These are phyloP conservation scores for Annulohypoxylon stygium DNA, from an alignment of 495 filamentous ascomycete genomes.

Conservation along the genomic window DNA sequence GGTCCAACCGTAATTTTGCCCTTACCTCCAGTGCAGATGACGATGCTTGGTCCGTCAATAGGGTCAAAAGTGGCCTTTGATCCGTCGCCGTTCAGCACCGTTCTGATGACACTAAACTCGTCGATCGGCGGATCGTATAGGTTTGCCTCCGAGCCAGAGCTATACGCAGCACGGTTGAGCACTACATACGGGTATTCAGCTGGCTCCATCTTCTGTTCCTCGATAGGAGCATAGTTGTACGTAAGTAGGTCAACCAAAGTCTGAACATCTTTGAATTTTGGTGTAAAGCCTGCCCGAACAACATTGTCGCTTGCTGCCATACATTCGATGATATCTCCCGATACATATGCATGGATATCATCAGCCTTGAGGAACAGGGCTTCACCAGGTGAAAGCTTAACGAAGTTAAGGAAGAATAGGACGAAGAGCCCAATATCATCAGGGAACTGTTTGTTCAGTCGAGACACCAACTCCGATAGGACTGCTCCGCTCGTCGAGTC, in stretches of 20 bases:
- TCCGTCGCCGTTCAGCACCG: slow-evolving; percentile 74
- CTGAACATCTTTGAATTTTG: slow-evolving; percentile 96
- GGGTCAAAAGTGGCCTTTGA: slow-evolving; percentile 88
- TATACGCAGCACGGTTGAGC: slow-evolving; percentile 82
- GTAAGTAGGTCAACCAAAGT: slow-evolving; percentile 94
- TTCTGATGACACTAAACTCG: slow-evolving; percentile 92
- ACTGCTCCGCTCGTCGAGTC: slow-evolving; percentile 71
- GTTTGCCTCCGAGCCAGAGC: slow-evolving; percentile 72
- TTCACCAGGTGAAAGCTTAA: slow-evolving; percentile 81
- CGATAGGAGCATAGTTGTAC: slow-evolving; percentile 92
- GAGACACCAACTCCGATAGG: slow-evolving; percentile 79
- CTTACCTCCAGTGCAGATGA: slow-evolving; percentile 87
- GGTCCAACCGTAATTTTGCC: slow-evolving; percentile 87
- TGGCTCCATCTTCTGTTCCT: slow-evolving; percentile 92
- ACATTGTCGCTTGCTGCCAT: slow-evolving; percentile 99
- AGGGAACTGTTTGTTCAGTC: slow-evolving; percentile 73
- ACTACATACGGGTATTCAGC: slow-evolving; percentile 84
- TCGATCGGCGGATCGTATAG: slow-evolving; percentile 97
- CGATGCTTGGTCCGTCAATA: slow-evolving; percentile 88
- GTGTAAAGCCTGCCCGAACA: slow-evolving; percentile 95
- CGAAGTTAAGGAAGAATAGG: slow-evolving; percentile 67
- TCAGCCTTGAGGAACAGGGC: slow-evolving; percentile 96
- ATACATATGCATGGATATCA: slow-evolving; percentile 96
- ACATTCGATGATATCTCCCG: slow-evolving; percentile 97
- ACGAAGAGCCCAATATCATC: slow-evolving; percentile 65